phyloP scores from a whole-genome alignment of 164 flowering plant species.

The Euptelea pleiosperma region DNA sequence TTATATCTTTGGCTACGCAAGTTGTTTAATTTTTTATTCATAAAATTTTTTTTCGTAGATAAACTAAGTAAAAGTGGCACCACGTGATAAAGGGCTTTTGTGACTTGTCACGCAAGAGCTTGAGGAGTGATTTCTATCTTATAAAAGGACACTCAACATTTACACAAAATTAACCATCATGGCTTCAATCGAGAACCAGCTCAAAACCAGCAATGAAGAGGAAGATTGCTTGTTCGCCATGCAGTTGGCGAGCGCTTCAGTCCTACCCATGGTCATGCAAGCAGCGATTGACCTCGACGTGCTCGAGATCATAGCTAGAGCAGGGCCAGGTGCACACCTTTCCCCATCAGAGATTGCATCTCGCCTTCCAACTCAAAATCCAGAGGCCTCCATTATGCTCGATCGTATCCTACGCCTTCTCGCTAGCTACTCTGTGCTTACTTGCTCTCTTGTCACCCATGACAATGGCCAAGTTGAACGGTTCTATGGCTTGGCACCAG shows the following conservation, averaged over 20 bases:
- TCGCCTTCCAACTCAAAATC: constrained; percentile 12
- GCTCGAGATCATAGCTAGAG: constrained; percentile 25
- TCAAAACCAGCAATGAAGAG: constrained; percentile 19
- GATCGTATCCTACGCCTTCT: constrained; percentile 10
- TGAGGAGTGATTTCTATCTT: too few relatives aligned
- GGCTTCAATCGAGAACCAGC: too few relatives aligned
- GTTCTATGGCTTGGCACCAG: constrained; percentile 69
- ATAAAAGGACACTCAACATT: too few relatives aligned
- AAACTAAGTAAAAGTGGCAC: too few relatives aligned
- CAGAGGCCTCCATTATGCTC: constrained; percentile 7
- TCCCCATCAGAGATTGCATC: constrained; percentile 26
- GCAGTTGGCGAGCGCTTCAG: constrained; percentile 10
- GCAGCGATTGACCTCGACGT: constrained; percentile 30
- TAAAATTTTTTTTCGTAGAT: too few relatives aligned
- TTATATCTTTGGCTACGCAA: too few relatives aligned
- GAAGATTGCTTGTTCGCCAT: constrained; percentile 13
- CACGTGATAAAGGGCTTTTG: too few relatives aligned
- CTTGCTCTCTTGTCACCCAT: neutral
- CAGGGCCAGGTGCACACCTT: constrained; percentile 9
- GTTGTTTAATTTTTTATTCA: too few relatives aligned
- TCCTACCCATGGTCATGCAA: constrained; percentile 24
- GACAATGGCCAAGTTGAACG: constrained; percentile 50
- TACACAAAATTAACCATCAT: too few relatives aligned
- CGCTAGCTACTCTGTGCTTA: constrained; percentile 10
- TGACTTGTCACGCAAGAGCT: too few relatives aligned